A percentile compares a stretch with the other conserved stretches of the same genome.
phyloP scores from a whole-genome alignment of 495 filamentous ascomycete genomes.

The Hyphodiscus hymeniophilus region DNA sequence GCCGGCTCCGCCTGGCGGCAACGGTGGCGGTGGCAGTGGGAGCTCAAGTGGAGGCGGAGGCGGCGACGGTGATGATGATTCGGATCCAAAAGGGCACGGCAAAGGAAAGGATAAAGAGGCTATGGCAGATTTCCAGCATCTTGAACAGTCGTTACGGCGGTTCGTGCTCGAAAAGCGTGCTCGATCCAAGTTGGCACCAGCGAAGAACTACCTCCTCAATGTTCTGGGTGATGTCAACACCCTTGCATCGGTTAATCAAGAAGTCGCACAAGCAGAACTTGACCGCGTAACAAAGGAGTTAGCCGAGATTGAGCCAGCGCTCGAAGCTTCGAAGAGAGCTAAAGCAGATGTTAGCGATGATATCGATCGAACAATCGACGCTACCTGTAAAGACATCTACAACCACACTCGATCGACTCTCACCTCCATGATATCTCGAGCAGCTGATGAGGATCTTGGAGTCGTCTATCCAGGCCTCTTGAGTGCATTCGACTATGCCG shows the following conservation, averaged over 20 bases:
- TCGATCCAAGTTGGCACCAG: conserved; percentile 89
- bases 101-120: conserved; percentile 89
- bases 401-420: conserved; percentile 68
- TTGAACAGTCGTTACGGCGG: conserved; percentile 79
- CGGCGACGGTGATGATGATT: conserved; percentile 51
- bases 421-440: conserved; percentile 57
- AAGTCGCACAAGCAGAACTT: conserved; percentile 78
- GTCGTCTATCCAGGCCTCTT: conserved; percentile 83
- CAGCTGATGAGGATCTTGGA: conserved; percentile 70
- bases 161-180: conserved; percentile 97
- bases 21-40: conserved; percentile 44
- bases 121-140: conserved; percentile 75
- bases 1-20: conserved; percentile 42
- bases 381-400: conserved; percentile 77
- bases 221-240: conserved; percentile 76
- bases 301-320: conserved; percentile 72
- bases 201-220: conserved; percentile 93
- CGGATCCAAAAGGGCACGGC: conserved; percentile 51
- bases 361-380: conserved; percentile 74
- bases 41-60: conserved; percentile 51
- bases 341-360: conserved; percentile 73
- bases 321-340: conserved; percentile 75
- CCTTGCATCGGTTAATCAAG: conserved; percentile 78
- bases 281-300: conserved; percentile 76
- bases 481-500: conserved; percentile 82